These are phyloP conservation scores for Alternaria brassicae DNA, from an alignment of 2,329 filamentous ascomycete species.

Conservation along the genomic window DNA sequence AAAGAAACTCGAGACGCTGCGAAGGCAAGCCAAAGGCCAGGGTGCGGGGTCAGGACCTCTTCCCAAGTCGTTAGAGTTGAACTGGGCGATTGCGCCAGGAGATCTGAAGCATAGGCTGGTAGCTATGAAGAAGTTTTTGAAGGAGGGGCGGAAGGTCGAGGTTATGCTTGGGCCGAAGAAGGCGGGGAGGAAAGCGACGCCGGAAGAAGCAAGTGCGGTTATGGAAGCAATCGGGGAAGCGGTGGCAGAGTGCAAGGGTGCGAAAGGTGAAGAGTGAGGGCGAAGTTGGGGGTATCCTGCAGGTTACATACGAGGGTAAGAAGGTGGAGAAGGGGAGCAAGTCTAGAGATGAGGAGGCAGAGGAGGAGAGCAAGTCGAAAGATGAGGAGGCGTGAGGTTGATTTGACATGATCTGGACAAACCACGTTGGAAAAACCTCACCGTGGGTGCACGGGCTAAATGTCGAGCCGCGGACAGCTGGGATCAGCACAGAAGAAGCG, in stretches of 20 bases:
- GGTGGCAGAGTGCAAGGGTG: slow-evolving; percentile 49
- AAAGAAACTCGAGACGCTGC: slow-evolving; percentile 54
- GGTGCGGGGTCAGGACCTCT: slow-evolving; percentile 32
- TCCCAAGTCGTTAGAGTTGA: slow-evolving; percentile 83
- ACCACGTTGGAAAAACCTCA: not conserved
- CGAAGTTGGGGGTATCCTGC: slow-evolving; percentile 40
- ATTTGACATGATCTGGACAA: not conserved
- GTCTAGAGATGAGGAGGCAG: no score
- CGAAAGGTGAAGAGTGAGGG: slow-evolving; percentile 41
- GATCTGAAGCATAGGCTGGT: slow-evolving; percentile 69
- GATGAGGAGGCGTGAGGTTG: not conserved
- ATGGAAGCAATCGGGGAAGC: slow-evolving; percentile 60
- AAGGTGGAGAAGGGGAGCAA: slow-evolving; percentile 26
- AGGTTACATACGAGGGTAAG: slow-evolving; percentile 41
- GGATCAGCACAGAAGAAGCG: not conserved
- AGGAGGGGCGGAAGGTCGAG: slow-evolving; percentile 77
- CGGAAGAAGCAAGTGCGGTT: slow-evolving; percentile 64
- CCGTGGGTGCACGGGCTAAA: not conserved
- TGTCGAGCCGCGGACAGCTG: not conserved
- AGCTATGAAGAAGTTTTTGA: slow-evolving; percentile 70
- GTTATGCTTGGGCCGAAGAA: slow-evolving; percentile 73
- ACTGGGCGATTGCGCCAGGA: slow-evolving; percentile 81
- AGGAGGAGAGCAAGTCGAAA: slow-evolving; percentile 21
- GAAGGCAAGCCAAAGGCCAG: slow-evolving; percentile 49
- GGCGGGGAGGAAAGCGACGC: slow-evolving; percentile 65